These are phyloP conservation scores for Boletus smithii DNA, from an alignment of 1,284 basidiomycete genomes.

Conservation along the genomic window DNA sequence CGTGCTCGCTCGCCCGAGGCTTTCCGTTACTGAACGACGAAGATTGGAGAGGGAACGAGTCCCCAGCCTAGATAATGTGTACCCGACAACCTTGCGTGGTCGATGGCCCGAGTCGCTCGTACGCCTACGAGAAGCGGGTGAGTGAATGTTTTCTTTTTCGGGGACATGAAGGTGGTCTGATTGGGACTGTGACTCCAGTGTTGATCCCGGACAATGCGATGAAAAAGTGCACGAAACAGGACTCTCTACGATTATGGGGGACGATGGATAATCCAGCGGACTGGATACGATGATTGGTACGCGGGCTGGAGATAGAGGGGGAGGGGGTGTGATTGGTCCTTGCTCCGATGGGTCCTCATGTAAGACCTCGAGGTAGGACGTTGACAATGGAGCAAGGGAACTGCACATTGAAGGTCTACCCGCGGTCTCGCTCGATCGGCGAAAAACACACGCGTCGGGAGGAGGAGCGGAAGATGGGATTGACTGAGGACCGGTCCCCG, in stretches of 20 bases:
- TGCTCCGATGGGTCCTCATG: slow-evolving; percentile 31
- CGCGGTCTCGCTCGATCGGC: slow-evolving; percentile 13
- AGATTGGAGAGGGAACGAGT: slow-evolving; percentile 38
- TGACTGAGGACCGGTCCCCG: not conserved
- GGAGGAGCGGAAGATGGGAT: not conserved
- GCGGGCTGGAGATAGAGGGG: not conserved
- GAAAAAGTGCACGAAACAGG: slow-evolving; percentile 28
- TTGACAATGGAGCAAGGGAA: slow-evolving; percentile 24
- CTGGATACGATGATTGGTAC: slow-evolving; percentile 23
- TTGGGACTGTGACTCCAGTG: slow-evolving; percentile 18
- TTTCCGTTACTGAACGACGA: slow-evolving; percentile 39
- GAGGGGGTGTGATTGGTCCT: slow-evolving; percentile 13
- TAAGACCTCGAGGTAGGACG: slow-evolving; percentile 27
- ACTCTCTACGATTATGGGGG: slow-evolving; percentile 19
- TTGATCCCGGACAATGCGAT: slow-evolving; percentile 17
- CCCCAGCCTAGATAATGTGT: slow-evolving; percentile 22
- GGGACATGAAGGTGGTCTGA: slow-evolving; percentile 5
- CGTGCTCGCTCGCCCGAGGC: slow-evolving; percentile 16
- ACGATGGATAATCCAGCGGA: slow-evolving; percentile 3
- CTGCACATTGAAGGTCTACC: slow-evolving; percentile 26
- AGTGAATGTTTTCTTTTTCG: slow-evolving; percentile 17
- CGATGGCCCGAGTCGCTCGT: slow-evolving; percentile 20
- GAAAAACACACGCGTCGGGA: slow-evolving; percentile 1
- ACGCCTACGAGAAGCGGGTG: slow-evolving; percentile 13
- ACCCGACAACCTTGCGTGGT: slow-evolving; percentile 5